Conservation (phyloP, 2,329 filamentous ascomycete species). For the Macroventuria anomochaeta region DNA sequence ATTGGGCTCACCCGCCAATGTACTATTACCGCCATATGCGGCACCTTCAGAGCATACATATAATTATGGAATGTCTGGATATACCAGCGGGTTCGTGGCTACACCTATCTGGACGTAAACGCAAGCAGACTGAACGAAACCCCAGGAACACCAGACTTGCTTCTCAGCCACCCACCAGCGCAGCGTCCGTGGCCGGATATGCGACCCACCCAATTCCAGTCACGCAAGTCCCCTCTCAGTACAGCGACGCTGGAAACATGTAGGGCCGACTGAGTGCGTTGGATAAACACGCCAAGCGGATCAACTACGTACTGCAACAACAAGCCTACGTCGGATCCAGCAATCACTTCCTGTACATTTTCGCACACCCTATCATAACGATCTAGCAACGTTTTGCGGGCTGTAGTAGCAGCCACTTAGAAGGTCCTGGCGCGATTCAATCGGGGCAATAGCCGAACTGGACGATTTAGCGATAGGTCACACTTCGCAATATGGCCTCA, state of each 20-base stretch:
- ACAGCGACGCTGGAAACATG: slow-evolving; percentile 26
- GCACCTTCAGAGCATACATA: slow-evolving; percentile 50
- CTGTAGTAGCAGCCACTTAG: slow-evolving; percentile 11
- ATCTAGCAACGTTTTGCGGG: slow-evolving; percentile 4
- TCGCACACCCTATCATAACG: slow-evolving; percentile 3
- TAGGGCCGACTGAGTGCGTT: slow-evolving; percentile 5
- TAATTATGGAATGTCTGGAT: slow-evolving; percentile 51
- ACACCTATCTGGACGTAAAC: slow-evolving; percentile 52
- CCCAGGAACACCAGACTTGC: slow-evolving; percentile 48
- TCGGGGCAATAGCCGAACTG: slow-evolving; percentile 8
- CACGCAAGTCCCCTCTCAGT: slow-evolving; percentile 29
- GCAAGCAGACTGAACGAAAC: slow-evolving; percentile 50
- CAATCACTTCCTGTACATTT: slow-evolving; percentile 7
- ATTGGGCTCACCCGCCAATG: slow-evolving; percentile 44
- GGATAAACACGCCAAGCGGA: neutral
- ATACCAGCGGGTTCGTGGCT: slow-evolving; percentile 54
- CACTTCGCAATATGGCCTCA: slow-evolving; percentile 3
- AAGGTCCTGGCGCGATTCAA: slow-evolving; percentile 10
- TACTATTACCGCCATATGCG: slow-evolving; percentile 43
- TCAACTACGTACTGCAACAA: neutral
- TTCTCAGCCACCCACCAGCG: slow-evolving; percentile 35
- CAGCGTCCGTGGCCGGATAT: slow-evolving; percentile 25
- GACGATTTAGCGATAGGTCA: slow-evolving; percentile 9
- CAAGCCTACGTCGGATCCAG: slow-evolving; percentile 5
- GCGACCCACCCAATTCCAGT: slow-evolving; percentile 24